Base-by-base conservation (phyloP, 2,329 filamentous ascomycete genomes). In the Penicillium psychrosexuale region DNA sequence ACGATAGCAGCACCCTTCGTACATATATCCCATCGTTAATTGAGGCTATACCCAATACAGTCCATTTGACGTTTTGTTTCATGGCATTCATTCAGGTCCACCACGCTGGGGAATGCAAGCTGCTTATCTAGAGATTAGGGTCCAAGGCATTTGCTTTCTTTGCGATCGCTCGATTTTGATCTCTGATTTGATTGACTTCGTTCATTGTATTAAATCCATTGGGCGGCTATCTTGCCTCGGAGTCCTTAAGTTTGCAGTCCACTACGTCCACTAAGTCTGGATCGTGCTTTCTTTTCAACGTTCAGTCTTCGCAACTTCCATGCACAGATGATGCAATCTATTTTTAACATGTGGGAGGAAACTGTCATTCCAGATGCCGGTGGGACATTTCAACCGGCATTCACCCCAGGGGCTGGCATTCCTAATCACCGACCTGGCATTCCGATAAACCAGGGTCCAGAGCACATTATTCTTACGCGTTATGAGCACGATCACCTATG, bases 351-450 rank as follows among this genome's bases (percentile, higher is more conserved):
- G 22, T 30, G 40, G 30, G 24, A 42, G 31, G 50, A 33, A 55
- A 38, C 11, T 40, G 31, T 46, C 62, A 65, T 64, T 57, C 63
- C 61, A 53, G 19, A 55, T 53, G 55, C 45, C 47, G 63, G 61
- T 57, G 17, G 61, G 59, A 17, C 36, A 48, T 56, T 54, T 56
- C 37, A 38, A 42, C 13, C 34, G 37, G 55, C 62, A 65, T 65
- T 64, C 59, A 36, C 22, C 49, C 48, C 30, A 50, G 59, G 51
- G 60, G 60, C 50, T 59, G 51, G 51, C 63, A 65, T 65, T 65
- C 62, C 51, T 64, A 47, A 57, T 40, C 48, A 39, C 42, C 40
- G 51, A 37, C 47, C 58, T 58, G 38, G 52, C 63, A 64, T 60
- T 60, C 60, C 62, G 54, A 24, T 53, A 53, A 55, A 55, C 47